A percentile compares a stretch with the other conserved stretches of the same genome.
These are phyloP conservation scores for Agrocybe praecox DNA, from an alignment of 768 basidiomycete species.

Conservation along the genomic window DNA sequence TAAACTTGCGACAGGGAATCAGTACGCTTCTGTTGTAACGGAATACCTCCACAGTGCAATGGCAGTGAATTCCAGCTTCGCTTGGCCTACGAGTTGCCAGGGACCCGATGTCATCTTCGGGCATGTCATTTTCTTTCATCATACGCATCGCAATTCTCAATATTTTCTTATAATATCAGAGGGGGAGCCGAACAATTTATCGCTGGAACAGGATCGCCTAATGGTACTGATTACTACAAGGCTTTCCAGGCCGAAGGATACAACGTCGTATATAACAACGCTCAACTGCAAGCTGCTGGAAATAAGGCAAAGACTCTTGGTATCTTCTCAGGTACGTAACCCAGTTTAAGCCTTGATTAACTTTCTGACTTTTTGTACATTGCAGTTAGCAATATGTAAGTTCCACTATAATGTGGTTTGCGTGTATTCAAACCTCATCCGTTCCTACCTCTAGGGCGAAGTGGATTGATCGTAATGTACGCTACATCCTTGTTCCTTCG, in stretches of 20 bases:
- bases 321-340: constrained; percentile 39
- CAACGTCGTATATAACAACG: constrained; percentile 40
- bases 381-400: constrained; percentile 25
- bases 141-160: neutral
- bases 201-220: constrained; percentile 36
- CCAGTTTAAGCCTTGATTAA: neutral
- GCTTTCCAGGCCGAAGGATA: constrained; percentile 41
- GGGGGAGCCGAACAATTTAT: constrained; percentile 48
- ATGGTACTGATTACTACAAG: constrained; percentile 43
- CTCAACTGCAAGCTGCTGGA: constrained; percentile 29
- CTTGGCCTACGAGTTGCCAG: constrained; percentile 44
- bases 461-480: constrained; percentile 43
- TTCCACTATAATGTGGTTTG: neutral
- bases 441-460: constrained; percentile 32
- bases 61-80: constrained; percentile 31
- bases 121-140: constrained; percentile 20
- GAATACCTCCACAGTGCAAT: constrained; percentile 38
- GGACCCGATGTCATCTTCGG: constrained; percentile 47
- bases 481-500: constrained; percentile 5
- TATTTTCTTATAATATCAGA: constrained; percentile 16
- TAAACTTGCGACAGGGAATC: constrained; percentile 21
- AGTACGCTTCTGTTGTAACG: constrained; percentile 33
- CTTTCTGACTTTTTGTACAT: neutral
- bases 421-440: neutral
- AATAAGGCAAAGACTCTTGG: constrained; percentile 41